These are phyloP conservation scores for Cyclocybe aegerita DNA, from an alignment of 768 basidiomycete genomes.

Conservation along the genomic window DNA sequence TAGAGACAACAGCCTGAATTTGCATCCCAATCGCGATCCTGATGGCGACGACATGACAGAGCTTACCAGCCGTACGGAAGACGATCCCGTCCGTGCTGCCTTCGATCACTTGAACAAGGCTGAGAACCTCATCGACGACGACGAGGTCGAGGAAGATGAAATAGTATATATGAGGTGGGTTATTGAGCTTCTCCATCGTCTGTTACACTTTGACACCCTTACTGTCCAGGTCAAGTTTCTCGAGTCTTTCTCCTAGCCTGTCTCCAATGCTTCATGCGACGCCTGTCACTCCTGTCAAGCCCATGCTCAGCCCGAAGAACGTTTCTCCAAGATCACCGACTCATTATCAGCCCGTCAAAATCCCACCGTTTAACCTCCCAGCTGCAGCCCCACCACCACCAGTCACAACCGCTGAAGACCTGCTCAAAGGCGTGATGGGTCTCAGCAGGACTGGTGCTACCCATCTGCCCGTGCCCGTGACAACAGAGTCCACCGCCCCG, in stretches of 20 bases:
- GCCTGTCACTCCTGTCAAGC: conserved; percentile 33
- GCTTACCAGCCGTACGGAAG: conserved; percentile 71
- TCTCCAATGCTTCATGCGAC: conserved; percentile 33
- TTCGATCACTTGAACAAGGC: conserved; percentile 49
- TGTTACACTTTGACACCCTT: background rate
- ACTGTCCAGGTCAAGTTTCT: conserved; percentile 23
- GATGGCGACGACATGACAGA: conserved; percentile 68
- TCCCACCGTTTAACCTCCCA: conserved; percentile 9
- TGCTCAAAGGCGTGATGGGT: conserved; percentile 56
- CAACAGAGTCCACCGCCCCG: conserved; percentile 30
- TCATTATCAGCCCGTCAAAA: conserved; percentile 17
- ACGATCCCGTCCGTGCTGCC: conserved; percentile 76
- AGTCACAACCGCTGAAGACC: conserved; percentile 64
- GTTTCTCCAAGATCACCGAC: conserved; percentile 32
- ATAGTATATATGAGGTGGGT: conserved; percentile 72
- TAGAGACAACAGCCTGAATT: conserved; percentile 19
- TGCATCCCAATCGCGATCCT: conserved; percentile 17
- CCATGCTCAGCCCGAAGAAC: conserved; percentile 28
- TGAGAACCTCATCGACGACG: conserved; percentile 38
- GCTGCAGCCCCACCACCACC: conserved; percentile 19
- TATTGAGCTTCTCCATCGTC: background rate
- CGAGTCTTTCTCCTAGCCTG: conserved; percentile 28
- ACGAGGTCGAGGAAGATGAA: conserved; percentile 61
- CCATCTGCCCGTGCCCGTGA: background rate
- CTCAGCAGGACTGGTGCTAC: conserved; percentile 16